phyloP scores from a whole-genome alignment of 176 grass and related monocot genomes.

The barley (Hordeum vulgare) region DNA sequence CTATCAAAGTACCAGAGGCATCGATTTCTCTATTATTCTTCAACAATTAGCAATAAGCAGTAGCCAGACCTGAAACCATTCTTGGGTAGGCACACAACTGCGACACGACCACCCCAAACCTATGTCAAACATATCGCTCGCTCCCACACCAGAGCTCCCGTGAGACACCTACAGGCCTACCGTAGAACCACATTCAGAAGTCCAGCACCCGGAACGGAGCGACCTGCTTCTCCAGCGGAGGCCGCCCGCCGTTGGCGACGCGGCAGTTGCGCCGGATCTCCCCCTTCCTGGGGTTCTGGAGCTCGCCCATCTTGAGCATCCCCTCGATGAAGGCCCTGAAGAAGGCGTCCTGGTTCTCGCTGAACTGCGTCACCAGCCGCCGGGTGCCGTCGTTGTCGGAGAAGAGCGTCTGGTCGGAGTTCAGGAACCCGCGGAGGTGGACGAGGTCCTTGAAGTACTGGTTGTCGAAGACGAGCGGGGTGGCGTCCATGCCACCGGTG shows the following conservation, averaged over 20 bases:
- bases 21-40: conserved; percentile 29
- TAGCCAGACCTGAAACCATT: conserved; percentile 8
- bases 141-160: not conserved
- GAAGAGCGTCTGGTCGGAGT: conserved; percentile 93
- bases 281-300: conserved; percentile 61
- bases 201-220: not conserved
- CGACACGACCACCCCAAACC: conserved; percentile 12
- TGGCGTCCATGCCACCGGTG: conserved; percentile 63
- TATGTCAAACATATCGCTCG: not conserved
- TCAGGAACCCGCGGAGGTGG: conserved; percentile 69
- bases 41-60: conserved; percentile 12
- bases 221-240: not conserved
- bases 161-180: not conserved
- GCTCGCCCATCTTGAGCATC: conserved; percentile 88
- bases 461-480: conserved; percentile 78
- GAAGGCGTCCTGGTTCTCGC: conserved; percentile 58
- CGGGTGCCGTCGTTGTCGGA: conserved; percentile 49
- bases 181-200: conserved; percentile 11
- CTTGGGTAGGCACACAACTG: conserved; percentile 5
- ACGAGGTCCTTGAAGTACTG: conserved; percentile 93
- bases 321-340: conserved; percentile 71
- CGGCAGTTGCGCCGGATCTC: conserved; percentile 82
- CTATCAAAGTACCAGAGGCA: not conserved
- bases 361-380: conserved; percentile 33
- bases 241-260: conserved; percentile 42